Evolutionary conservation across 2,329 filamentous ascomycete species (phyloP).

Genomic region (Lizonia empirigonia): DNA sequence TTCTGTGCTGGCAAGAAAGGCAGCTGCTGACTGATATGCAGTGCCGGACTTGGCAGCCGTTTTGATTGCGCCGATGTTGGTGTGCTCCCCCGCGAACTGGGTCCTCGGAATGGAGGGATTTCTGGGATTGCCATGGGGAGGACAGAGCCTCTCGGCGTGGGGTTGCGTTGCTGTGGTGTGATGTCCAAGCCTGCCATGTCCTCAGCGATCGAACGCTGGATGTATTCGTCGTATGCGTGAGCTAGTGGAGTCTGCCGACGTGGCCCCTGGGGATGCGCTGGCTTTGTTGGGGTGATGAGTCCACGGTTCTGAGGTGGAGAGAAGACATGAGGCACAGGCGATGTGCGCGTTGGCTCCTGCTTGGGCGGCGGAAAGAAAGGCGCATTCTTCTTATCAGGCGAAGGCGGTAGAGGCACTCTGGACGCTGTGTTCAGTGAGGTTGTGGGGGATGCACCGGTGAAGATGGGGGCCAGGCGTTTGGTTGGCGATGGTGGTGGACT

Average conservation of each 20-base stretch:
- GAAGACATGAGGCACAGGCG: slow-evolving; percentile 41
- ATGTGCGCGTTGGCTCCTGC: slow-evolving; percentile 38
- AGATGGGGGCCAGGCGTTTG: slow-evolving; percentile 44
- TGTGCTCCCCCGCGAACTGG: slow-evolving; percentile 19
- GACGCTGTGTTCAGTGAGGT: slow-evolving; percentile 51
- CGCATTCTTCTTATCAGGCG: slow-evolving; percentile 49
- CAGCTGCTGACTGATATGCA: slow-evolving; percentile 3
- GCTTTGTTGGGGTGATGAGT: slow-evolving; percentile 39
- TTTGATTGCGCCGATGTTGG: slow-evolving; percentile 25
- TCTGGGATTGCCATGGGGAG: slow-evolving; percentile 43
- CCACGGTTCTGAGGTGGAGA: slow-evolving; percentile 38
- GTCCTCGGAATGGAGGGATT: slow-evolving; percentile 43
- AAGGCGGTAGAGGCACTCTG: slow-evolving; percentile 53
- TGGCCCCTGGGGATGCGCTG: slow-evolving; percentile 40
- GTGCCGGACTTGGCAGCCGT: slow-evolving; percentile 29
- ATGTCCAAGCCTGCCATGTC: slow-evolving; percentile 50
- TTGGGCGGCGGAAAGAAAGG: slow-evolving; percentile 40
- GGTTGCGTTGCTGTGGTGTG: slow-evolving; percentile 36
- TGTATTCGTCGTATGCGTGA: slow-evolving; percentile 52
- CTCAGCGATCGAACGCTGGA: slow-evolving; percentile 55
- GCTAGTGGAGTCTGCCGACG: slow-evolving; percentile 43
- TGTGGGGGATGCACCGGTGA: slow-evolving; percentile 45
- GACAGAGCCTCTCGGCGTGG: slow-evolving; percentile 40
- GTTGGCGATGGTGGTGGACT: slow-evolving; percentile 52
- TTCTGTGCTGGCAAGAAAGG: slow-evolving; percentile 17